Conservation (phyloP, 192 early-diverging fungal genomes). For the Pilaira anomala region DNA sequence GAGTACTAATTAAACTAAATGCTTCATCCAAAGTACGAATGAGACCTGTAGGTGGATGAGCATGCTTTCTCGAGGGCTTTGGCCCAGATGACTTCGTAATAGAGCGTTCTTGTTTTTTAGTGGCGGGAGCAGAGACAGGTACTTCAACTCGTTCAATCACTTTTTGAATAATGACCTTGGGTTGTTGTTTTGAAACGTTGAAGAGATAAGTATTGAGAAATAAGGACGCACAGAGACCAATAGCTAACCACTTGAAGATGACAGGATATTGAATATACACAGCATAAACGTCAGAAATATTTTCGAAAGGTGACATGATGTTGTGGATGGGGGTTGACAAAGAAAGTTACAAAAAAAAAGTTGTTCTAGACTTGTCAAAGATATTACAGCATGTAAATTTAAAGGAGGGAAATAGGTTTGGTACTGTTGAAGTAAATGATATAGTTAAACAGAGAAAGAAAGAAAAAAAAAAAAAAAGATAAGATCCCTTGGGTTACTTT, state of each 20-base stretch:
- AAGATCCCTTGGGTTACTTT: no score
- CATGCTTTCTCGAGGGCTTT: not conserved
- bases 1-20: constrained; percentile 39
- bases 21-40: constrained; percentile 46
- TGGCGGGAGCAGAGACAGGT: not conserved
- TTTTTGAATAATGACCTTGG: constrained; percentile 27
- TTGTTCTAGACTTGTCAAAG: no score
- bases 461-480: no score
- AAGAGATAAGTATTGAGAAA: constrained; percentile 59
- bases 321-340: no score
- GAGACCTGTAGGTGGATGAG: constrained; percentile 14
- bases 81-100: not conserved
- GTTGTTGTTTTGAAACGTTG: constrained; percentile 56
- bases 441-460: no score
- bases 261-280: constrained; percentile 57
- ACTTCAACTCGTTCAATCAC: not conserved
- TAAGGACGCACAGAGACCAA: constrained; percentile 47
- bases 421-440: not conserved
- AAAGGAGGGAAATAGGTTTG: not conserved
- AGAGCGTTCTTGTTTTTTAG: not conserved
- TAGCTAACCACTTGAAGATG: constrained; percentile 51
- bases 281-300: no score
- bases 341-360: no score
- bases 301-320: no score
- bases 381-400: not conserved